Evolutionary conservation across 2,329 filamentous ascomycete genomes (phyloP), one percentile per base, ranked within the genome.

Genomic region (Periconia sp.): DNA sequence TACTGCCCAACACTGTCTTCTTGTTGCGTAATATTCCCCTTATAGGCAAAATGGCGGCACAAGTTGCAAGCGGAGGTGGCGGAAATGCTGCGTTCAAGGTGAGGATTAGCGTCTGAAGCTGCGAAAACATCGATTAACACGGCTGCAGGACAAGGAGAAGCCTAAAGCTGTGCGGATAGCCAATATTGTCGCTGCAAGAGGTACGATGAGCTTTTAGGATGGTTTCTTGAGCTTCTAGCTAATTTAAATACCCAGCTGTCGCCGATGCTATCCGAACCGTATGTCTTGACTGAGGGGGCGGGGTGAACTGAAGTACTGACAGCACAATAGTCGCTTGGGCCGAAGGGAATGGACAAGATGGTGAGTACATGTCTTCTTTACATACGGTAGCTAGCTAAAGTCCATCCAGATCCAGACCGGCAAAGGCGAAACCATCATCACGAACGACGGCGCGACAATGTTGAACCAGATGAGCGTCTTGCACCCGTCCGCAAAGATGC

Each of bases 381-480:
- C 4, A 25, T 13, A 5, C 19, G 10, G 8, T 11, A 24, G 5
- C n/a, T 21, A 5, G 24, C 56, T 65, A 19, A 62, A 30, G 17
- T 7, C 11, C 32, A 2, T 46, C n/a, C 55, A 81, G 79, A 97
- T 99, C 64, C 88, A 95, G 79, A 95, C 88, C 48, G 89, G 91
- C 70, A 96, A 90, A 77, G 94, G 92, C 76, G 89, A 95, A 74
- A 96, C 92, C 45, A 94, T 97, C 72, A 99, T 99, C 77, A 99
- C 94, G 67, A 99, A 99, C 79, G 94, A 99, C 75, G 94, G 94
- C 72, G 95, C 95, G 78, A 99, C 94, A 44, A 99, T 99, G 92
- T 78, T 99, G 68, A 95, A 89, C 78, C 92, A 92, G 79, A 97
- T 99, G 94, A 88, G 89, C 56, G 94, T 99, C 57, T 91, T 99